A percentile compares a stretch with the other conserved stretches of the same genome.
Evolutionary conservation across 2,329 filamentous ascomycete genomes (phyloP).

Genomic region (Stachybotrys elegans): DNA sequence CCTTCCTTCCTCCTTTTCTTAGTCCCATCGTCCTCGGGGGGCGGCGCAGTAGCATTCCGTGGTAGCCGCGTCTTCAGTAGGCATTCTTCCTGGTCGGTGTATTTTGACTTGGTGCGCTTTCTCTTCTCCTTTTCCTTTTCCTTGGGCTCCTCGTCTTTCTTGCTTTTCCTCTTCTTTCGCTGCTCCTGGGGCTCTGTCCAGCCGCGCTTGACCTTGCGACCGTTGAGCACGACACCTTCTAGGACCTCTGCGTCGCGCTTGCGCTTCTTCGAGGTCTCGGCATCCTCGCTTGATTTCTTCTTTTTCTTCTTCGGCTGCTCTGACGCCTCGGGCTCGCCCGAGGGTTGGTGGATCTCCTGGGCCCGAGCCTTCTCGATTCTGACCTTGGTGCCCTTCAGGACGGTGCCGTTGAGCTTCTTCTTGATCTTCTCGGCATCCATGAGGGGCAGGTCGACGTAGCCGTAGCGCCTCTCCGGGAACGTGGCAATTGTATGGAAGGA

Average conservation of each 20-base stretch:
- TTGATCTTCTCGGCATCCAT: conserved; percentile 85
- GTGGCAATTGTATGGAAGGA: conserved; percentile 85
- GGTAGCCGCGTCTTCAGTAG: conserved; percentile 77
- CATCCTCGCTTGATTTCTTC: conserved; percentile 28
- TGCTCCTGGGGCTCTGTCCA: conserved; percentile 69
- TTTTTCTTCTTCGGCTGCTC: conserved; percentile 26
- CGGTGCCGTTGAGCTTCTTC: conserved; percentile 84
- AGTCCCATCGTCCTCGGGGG: conserved; percentile 34
- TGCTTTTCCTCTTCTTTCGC: conserved; percentile 43
- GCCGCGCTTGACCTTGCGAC: conserved; percentile 78
- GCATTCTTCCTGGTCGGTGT: conserved; percentile 74
- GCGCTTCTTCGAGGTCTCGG: conserved; percentile 37
- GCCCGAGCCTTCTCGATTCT: conserved; percentile 76
- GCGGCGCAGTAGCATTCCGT: conserved; percentile 36
- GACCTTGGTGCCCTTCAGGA: conserved; percentile 80
- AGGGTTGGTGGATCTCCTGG: conserved; percentile 31
- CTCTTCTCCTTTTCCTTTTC: conserved; percentile 51
- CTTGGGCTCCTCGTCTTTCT: conserved; percentile 34
- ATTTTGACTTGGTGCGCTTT: conserved; percentile 66
- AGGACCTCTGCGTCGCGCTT: conserved; percentile 48
- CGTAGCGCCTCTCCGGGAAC: conserved; percentile 86
- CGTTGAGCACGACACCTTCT: conserved; percentile 66
- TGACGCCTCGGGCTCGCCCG: conserved; percentile 25
- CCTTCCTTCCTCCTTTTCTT: conserved; percentile 56
- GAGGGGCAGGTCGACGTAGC: conserved; percentile 77